phyloP scores from a whole-genome alignment of 352 stramenopile genomes.

The Phytophthora europaea region DNA sequence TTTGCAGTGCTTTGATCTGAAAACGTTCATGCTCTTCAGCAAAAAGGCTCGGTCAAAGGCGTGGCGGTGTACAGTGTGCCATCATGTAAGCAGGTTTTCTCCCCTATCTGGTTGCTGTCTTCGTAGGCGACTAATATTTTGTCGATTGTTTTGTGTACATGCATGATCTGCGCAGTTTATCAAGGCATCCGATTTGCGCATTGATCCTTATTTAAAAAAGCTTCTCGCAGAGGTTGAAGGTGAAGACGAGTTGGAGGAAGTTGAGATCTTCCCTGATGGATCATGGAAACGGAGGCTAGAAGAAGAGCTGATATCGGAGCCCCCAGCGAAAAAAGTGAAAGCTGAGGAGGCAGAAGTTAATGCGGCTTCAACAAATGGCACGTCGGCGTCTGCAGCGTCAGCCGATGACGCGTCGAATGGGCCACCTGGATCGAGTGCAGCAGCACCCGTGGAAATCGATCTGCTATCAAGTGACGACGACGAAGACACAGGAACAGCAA shows the following conservation, averaged over 20 bases:
- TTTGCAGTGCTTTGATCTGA: slow-evolving; percentile 97
- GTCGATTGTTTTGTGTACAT: slow-evolving; percentile 8
- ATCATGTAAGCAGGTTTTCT: slow-evolving; percentile 71
- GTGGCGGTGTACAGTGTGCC: slow-evolving; percentile 93
- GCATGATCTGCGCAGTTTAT: slow-evolving; percentile 77
- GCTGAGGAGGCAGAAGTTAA: slow-evolving; percentile 40
- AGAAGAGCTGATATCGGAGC: slow-evolving; percentile 53
- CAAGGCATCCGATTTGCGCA: slow-evolving; percentile 86
- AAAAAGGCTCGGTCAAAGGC: slow-evolving; percentile 86
- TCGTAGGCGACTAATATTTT: slow-evolving; percentile 10
- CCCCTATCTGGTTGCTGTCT: not conserved
- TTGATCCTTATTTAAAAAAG: slow-evolving; percentile 92
- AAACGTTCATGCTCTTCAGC: slow-evolving; percentile 94
- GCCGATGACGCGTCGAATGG: slow-evolving; percentile 11
- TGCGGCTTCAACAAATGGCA: slow-evolving; percentile 12
- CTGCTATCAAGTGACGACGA: slow-evolving; percentile 77
- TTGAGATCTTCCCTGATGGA: slow-evolving; percentile 91
- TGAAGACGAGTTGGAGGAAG: slow-evolving; percentile 89
- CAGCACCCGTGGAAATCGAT: slow-evolving; percentile 76
- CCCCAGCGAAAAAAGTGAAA: slow-evolving; percentile 71
- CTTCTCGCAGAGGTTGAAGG: slow-evolving; percentile 87
- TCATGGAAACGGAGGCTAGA: slow-evolving; percentile 77
- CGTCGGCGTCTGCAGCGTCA: slow-evolving; percentile 20
- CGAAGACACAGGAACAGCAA: slow-evolving; percentile 21
- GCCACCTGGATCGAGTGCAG: slow-evolving; percentile 33